Evolutionary conservation across 192 early-diverging fungal genomes (phyloP), one percentile per base, ranked within the genome.

Genomic region (Coemansia biformis): DNA sequence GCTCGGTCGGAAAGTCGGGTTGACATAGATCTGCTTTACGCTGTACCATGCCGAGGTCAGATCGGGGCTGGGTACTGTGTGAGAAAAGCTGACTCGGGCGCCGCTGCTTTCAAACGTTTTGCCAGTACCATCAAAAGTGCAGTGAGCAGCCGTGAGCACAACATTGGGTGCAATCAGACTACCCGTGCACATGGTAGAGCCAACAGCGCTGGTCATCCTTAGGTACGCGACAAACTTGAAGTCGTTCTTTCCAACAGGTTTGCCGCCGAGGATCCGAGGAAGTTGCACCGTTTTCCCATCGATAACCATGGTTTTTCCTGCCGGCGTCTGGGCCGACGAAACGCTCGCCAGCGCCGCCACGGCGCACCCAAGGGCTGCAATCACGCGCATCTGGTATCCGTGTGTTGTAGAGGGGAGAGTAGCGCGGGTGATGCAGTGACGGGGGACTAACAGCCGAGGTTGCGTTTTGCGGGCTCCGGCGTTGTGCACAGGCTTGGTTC

Each of bases 81-180:
- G 60, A 1, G 45, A 38, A 19, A 72, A 64, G 3, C 47, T 40
- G 9, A 72, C 46, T 8, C 46, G 29, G 11, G 45, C 46, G 14
- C 56, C 39, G 19, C 35, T 40, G 2, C 51, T 37, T 0, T 46
- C 28, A 19, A 41, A 60, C 0, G 2, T 0, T 0, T 10, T 31
- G 0, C 33, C 26, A 8, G 15, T n/a, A 18, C 33, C 46, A 6
- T 31, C 26, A 23, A 52, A 55, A 0, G 54, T 41, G 36, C 76
- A 78, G 32, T 78, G 76, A 0, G 55, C 76, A 0, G 76, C 76
- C 0, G 70, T 66, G 12, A 78, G 46, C 21, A 78, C 62, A 9
- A 62, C 43, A 12, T 74, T 70, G 16, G 65, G 48, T 1, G 66
- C 59, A 34, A 78, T 59, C 31, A 78, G 51, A 7, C 58, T 57